Evolutionary conservation across 2,329 filamentous ascomycete species (phyloP).

Genomic region (Scedosporium boydii): DNA sequence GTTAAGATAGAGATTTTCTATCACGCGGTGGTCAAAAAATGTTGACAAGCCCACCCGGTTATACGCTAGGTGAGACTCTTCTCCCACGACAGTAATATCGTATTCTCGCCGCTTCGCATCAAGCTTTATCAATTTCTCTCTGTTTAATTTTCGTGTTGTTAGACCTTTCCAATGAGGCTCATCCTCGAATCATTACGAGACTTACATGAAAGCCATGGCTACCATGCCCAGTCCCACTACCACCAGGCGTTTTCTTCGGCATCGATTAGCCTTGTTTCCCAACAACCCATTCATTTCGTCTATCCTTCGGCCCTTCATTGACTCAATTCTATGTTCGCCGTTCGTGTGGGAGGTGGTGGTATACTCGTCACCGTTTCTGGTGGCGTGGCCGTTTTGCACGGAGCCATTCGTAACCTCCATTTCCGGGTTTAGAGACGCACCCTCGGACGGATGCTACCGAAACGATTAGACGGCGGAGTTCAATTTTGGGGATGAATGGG

Average conservation of each 20-base stretch:
- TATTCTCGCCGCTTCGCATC: slow-evolving; percentile 69
- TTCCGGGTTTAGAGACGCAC: too few species aligned
- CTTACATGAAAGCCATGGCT: slow-evolving; percentile 78
- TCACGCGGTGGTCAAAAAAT: slow-evolving; percentile 72
- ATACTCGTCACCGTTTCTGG: neutral
- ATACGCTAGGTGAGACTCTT: slow-evolving; percentile 81
- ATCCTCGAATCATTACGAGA: slow-evolving; percentile 10
- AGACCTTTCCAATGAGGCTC: neutral
- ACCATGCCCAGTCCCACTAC: slow-evolving; percentile 91
- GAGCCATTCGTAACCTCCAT: too few species aligned
- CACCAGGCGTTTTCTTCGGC: slow-evolving; percentile 53
- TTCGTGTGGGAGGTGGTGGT: too few species aligned
- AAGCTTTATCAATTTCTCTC: slow-evolving; percentile 81
- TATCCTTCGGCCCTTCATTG: neutral
- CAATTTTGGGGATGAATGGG: too few species aligned
- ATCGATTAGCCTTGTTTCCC: neutral
- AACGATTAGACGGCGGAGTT: too few species aligned
- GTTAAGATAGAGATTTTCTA: slow-evolving; percentile 92
- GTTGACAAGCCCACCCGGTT: slow-evolving; percentile 83
- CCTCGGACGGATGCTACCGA: too few species aligned
- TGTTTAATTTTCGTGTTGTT: slow-evolving; percentile 21
- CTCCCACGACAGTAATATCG: slow-evolving; percentile 75
- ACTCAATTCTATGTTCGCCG: neutral
- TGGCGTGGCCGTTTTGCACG: neutral
- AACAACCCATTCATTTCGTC: neutral